Conservation (phyloP, 2,329 filamentous ascomycete species). For the Ilyonectria sp. region DNA sequence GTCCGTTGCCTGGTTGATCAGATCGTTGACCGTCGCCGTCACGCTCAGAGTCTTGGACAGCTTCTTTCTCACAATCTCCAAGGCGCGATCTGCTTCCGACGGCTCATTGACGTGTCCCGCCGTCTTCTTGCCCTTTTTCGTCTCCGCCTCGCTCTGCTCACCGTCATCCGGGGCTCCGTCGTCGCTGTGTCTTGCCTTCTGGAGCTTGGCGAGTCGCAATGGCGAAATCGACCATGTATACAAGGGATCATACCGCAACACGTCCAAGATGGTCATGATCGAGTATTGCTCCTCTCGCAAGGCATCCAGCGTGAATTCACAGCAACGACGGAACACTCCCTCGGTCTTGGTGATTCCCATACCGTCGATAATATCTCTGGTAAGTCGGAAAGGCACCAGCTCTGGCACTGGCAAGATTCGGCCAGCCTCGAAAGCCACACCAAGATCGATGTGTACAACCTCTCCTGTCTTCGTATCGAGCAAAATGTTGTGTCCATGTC, state of each 20-base stretch:
- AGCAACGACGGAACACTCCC: conserved; percentile 96
- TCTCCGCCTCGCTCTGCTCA: conserved; percentile 58
- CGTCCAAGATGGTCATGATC: conserved; percentile 99
- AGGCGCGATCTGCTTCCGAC: conserved; percentile 88
- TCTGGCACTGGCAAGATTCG: conserved; percentile 96
- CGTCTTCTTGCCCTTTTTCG: conserved; percentile 56
- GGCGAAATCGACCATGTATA: conserved; percentile 95
- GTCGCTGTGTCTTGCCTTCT: conserved; percentile 71
- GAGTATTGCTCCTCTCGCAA: conserved; percentile 95
- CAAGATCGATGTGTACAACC: conserved; percentile 96
- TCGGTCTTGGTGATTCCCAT: conserved; percentile 98
- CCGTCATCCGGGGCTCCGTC: conserved; percentile 56
- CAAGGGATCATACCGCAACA: conserved; percentile 96
- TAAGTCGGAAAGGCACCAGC: conserved; percentile 94
- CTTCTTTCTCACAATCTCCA: conserved; percentile 97
- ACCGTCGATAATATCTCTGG: conserved; percentile 93
- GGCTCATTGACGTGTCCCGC: conserved; percentile 66
- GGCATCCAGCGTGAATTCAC: conserved; percentile 96
- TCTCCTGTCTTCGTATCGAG: conserved; percentile 92
- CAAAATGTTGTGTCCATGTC: conserved; percentile 97
- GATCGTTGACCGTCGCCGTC: conserved; percentile 93
- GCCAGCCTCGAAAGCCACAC: conserved; percentile 96
- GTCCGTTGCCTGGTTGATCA: conserved; percentile 96
- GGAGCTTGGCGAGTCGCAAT: conserved; percentile 74
- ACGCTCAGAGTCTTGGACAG: conserved; percentile 94